Evolutionary conservation across 805 yeast genomes (phyloP), one percentile per base, ranked within the genome.

Genomic region (Saccharomycopsis fermentans): DNA sequence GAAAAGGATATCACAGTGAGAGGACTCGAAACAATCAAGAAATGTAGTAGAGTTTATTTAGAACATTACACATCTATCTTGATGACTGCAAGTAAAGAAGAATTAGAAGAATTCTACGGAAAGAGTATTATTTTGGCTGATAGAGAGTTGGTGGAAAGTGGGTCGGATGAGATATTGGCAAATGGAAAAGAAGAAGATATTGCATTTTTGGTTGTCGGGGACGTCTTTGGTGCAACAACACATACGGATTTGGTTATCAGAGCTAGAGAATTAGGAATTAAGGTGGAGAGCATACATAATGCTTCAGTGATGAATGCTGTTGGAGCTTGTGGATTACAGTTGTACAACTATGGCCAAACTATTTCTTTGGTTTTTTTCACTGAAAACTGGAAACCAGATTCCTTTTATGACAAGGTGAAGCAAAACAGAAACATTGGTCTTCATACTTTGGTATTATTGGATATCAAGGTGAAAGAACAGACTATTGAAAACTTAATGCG

Each of bases 251-350:
- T 92, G 63, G 89, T 91, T 48, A 80, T 92, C 61, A 78, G 99
- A 67, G 98, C 99, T 51, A 81, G 96, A 65, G 96, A 87, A 71
- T 77, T 84, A 61, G 82, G 82, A 1, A 89, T 94, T 68, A 74
- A 79, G 55, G 88, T 87, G 51, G 95, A 88, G 68, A 80, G 87
- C 43, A 82, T 92, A 61, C 99, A 92, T 74, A 92, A 92, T 71
- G 99, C 99, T 1, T 87, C 96, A 17, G 94, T 92, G 12, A 90
- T 94, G 97, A 92, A 92, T 69, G 99, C 98, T 0, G 96, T 92
- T 27, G 99, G 99, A 19, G 96, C 97, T 1, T 90, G 97, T 74
- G 99, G 99, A 24, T 78, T 94, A 64, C 99, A 92, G 71, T 77
- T 92, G 60, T 92, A 92, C 72, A 90, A 86, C 66, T 92, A 91